Evolutionary conservation across 2,329 filamentous ascomycete species (phyloP).

Genomic region (Penicillium sp.): DNA sequence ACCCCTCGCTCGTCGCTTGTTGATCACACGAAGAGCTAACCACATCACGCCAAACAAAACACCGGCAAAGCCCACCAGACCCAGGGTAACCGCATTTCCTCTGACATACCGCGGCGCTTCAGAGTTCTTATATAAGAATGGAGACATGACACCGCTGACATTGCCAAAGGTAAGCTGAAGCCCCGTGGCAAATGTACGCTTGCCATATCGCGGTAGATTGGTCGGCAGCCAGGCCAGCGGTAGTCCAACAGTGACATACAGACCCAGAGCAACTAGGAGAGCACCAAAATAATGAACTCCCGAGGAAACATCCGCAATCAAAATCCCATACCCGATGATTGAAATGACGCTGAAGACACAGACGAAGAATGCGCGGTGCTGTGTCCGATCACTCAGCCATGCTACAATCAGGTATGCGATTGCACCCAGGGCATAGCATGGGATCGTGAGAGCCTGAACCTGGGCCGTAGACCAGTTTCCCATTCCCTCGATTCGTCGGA

Average conservation of each 20-base stretch:
- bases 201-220: conserved; percentile 69
- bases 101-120: conserved; percentile 56
- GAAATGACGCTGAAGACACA: conserved; percentile 59
- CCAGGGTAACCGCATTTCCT: conserved; percentile 58
- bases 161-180: conserved; percentile 68
- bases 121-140: conserved; percentile 49
- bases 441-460: conserved; percentile 71
- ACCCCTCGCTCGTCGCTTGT: conserved; percentile 39
- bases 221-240: conserved; percentile 56
- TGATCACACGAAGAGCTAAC: conserved; percentile 49
- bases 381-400: conserved; percentile 61
- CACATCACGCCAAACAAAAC: conserved; percentile 53
- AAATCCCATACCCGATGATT: conserved; percentile 63
- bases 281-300: conserved; percentile 70
- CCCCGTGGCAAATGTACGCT: conserved; percentile 66
- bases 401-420: conserved; percentile 63
- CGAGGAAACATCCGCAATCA: conserved; percentile 56
- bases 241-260: conserved; percentile 59
- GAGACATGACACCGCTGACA: conserved; percentile 65
- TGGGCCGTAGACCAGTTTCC: conserved; percentile 59
- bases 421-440: conserved; percentile 69
- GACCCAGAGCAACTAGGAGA: conserved; percentile 67
- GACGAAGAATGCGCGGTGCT: conserved; percentile 61
- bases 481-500: conserved; percentile 68
- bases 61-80: conserved; percentile 53